Evolutionary conservation across 345 rosid species (phyloP).

Genomic region (Camelina neglecta): DNA sequence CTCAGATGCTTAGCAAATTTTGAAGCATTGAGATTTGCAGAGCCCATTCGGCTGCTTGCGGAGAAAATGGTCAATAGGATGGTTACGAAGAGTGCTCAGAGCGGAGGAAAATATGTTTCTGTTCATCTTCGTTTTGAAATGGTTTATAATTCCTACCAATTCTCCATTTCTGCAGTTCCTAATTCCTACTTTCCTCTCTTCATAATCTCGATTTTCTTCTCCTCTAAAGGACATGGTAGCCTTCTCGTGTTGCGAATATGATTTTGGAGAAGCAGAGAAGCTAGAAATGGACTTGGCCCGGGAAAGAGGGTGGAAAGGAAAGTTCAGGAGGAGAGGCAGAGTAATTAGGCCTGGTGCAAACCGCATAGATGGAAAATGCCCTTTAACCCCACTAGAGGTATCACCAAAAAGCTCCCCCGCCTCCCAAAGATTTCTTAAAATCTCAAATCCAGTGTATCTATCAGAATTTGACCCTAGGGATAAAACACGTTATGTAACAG

Average conservation of each 20-base stretch:
- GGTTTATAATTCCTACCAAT: slow-evolving; percentile 49
- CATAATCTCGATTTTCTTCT: slow-evolving; percentile 18
- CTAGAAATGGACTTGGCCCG: slow-evolving; percentile 91
- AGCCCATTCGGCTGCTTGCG: slow-evolving; percentile 81
- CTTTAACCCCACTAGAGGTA: slow-evolving; percentile 94
- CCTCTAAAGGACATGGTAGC: slow-evolving; percentile 90
- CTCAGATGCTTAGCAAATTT: slow-evolving; percentile 90
- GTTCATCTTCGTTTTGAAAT: slow-evolving; percentile 98
- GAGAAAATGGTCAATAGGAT: slow-evolving; percentile 93
- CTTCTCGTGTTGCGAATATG: slow-evolving; percentile 97
- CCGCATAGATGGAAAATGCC: slow-evolving; percentile 94
- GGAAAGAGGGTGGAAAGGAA: slow-evolving; percentile 97
- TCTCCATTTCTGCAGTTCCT: slow-evolving; percentile 12
- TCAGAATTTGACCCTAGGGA: background rate
- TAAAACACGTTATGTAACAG: background rate
- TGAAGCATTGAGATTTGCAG: slow-evolving; percentile 83
- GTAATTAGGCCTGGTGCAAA: slow-evolving; percentile 89
- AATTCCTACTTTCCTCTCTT: slow-evolving; percentile 5
- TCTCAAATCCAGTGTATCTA: background rate
- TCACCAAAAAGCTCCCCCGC: background rate
- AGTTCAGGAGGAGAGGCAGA: slow-evolving; percentile 88
- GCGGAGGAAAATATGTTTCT: slow-evolving; percentile 82
- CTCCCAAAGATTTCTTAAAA: slow-evolving; percentile 15
- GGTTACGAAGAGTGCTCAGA: slow-evolving; percentile 65
- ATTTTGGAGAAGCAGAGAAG: slow-evolving; percentile 89